These are phyloP conservation scores for Peronospora farinosa DNA, from an alignment of 352 stramenopile genomes.

Conservation along the genomic window DNA sequence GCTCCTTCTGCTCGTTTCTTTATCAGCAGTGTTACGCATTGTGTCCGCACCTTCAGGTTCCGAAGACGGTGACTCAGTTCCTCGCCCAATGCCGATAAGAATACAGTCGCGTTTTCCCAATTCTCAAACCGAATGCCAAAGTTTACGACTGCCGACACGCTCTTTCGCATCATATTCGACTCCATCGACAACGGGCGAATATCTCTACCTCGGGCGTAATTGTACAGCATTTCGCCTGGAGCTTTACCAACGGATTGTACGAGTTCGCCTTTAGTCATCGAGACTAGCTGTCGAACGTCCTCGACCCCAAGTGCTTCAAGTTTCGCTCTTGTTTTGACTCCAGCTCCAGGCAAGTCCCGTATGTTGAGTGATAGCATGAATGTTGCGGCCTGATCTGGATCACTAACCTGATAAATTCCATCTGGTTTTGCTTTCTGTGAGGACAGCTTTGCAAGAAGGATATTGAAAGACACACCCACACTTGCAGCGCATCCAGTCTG, in stretches of 20 bases:
- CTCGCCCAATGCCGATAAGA: conserved; percentile 71
- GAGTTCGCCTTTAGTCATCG: conserved; percentile 47
- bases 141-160: conserved; percentile 88
- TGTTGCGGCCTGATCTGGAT: conserved; percentile 37
- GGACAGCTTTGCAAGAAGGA: conserved; percentile 90
- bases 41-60: conserved; percentile 47
- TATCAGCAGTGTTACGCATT: conserved; percentile 74
- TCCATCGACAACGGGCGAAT: conserved; percentile 59
- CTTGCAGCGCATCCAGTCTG: conserved; percentile 89
- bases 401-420: conserved; percentile 62
- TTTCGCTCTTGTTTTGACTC: conserved; percentile 54
- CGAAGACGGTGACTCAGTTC: conserved; percentile 65
- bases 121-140: conserved; percentile 88
- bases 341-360: conserved; percentile 76
- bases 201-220: conserved; percentile 77
- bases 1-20: conserved; percentile 72
- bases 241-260: conserved; percentile 59
- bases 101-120: conserved; percentile 65
- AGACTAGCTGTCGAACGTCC: conserved; percentile 54
- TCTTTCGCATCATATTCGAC: conserved; percentile 73
- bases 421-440: conserved; percentile 92
- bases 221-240: conserved; percentile 62
- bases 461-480: conserved; percentile 90
- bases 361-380: conserved; percentile 66
- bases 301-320: conserved; percentile 62